Evolutionary conservation across 192 early-diverging fungal species (phyloP).

Genomic region (Entomortierella parvispora): DNA sequence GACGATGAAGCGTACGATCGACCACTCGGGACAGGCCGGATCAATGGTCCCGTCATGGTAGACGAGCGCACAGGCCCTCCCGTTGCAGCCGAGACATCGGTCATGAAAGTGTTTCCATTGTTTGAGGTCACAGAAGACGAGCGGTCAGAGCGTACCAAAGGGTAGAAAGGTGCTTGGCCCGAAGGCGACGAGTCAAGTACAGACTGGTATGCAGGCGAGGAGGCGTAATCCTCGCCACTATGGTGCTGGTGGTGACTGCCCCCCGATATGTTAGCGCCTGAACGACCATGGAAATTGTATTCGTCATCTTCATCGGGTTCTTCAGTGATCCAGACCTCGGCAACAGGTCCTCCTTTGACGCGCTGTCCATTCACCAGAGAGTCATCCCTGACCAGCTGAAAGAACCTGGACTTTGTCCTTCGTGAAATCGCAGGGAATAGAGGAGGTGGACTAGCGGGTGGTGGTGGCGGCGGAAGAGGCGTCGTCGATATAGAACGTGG

Average conservation of each 20-base stretch:
- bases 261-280: too few species aligned
- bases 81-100: slow-evolving; percentile 19
- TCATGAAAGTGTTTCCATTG: slow-evolving; percentile 33
- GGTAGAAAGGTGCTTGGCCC: neutral
- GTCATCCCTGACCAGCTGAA: slow-evolving; percentile 24
- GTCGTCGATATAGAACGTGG: neutral
- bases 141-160: neutral
- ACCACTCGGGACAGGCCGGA: neutral
- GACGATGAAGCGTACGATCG: slow-evolving; percentile 15
- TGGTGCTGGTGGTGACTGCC: neutral
- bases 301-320: neutral
- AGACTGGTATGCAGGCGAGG: too few species aligned
- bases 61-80: slow-evolving; percentile 24
- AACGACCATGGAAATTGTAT: too few species aligned
- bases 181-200: neutral
- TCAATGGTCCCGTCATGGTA: slow-evolving; percentile 1
- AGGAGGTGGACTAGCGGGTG: neutral
- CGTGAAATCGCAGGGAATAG: neutral
- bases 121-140: slow-evolving; percentile 18
- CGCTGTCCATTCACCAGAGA: slow-evolving; percentile 20
- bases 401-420: slow-evolving; percentile 1
- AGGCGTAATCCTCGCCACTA: neutral
- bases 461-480: neutral
- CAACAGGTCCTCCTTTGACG: slow-evolving; percentile 29
- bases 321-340: slow-evolving; percentile 35